phyloP scores from a whole-genome alignment of 169 alveolate genomes.

The Miamiensis avidus region DNA sequence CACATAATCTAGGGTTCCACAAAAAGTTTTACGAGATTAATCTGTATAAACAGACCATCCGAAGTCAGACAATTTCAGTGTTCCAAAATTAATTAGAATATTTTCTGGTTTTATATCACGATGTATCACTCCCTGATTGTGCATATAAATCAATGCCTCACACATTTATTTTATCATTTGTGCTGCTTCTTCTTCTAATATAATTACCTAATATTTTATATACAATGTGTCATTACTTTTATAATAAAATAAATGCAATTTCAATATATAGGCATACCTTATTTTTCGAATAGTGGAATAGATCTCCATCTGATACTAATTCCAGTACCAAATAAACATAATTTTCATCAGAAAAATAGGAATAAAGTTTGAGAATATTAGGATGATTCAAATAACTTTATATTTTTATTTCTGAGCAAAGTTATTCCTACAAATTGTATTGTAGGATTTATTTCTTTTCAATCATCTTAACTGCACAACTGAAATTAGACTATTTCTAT shows the following conservation, averaged over 20 bases:
- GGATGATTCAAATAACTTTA: slow-evolving; percentile 34
- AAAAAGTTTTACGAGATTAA: slow-evolving; percentile 41
- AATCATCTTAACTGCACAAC: background rate
- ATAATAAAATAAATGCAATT: slow-evolving; percentile 5
- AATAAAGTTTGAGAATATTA: slow-evolving; percentile 37
- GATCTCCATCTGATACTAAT: slow-evolving; percentile 30
- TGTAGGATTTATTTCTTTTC: background rate
- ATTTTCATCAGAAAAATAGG: slow-evolving; percentile 28
- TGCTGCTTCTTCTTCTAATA: slow-evolving; percentile 20
- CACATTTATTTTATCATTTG: slow-evolving; percentile 31
- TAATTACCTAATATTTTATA: background rate
- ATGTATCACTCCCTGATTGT: slow-evolving; percentile 27
- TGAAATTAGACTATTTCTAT: background rate
- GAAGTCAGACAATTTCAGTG: slow-evolving; percentile 57
- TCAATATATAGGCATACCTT: background rate
- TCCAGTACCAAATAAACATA: slow-evolving; percentile 32
- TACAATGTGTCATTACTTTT: slow-evolving; percentile 18
- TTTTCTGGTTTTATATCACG: slow-evolving; percentile 52
- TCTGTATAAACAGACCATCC: slow-evolving; percentile 57
- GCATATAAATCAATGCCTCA: slow-evolving; percentile 30
- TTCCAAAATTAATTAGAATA: slow-evolving; percentile 27
- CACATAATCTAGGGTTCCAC: slow-evolving; percentile 53
- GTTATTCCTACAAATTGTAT: slow-evolving; percentile 3
- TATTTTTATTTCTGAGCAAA: slow-evolving; percentile 34
- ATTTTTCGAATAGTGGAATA: slow-evolving; percentile 22